Base-by-base conservation (phyloP, 345 rosid genomes). In the Hibiscus trionum region DNA sequence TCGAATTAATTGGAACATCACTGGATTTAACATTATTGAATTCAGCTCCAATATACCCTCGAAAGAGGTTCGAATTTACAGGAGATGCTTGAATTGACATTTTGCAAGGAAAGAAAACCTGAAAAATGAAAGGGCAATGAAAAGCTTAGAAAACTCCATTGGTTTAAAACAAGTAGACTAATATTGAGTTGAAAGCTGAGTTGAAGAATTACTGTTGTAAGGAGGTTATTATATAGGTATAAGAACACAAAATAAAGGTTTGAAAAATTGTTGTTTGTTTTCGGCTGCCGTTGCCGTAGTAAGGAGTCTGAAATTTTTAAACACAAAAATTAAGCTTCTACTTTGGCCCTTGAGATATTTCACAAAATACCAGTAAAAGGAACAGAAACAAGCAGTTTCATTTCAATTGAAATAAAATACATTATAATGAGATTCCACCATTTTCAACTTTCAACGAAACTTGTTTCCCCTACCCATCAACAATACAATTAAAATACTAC, bases 121-220 rank as follows among this genome's bases (percentile, higher is more conserved):
- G 76, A 5, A 52, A 15, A 8, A 50, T 10, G 24, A 67, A 26
- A 49, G 44, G 7, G 55, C 55, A 72, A 72, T 39, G 66, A 77
- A 69, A 66, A 50, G 0, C 56, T 50, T 50, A 50, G 56, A 50
- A 50, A 50, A 50, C 56, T 50, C 56, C 56, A 50, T 50, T 50
- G 14, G 27, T 50, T 50, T 77, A 33, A 46, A 19, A 12, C 17
- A 17, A 24, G 19, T 55, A 3, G 50, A 39, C 10, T 19, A 11
- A 3, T 64, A 26, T 5, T 17, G 29, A 42, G 29, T 1, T 55
- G 59, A 8, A 56, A 2, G 14, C 46, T 56, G 29, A 19, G 27
- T 56, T 19, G 60, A 56, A 56, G 60, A 19, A 19, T 19, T 56
- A 56, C 11, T 19, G 10, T 56, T 1, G 27, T 56, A 56, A 7